These are phyloP conservation scores for Cetradonia linearis DNA, from an alignment of 495 filamentous ascomycete genomes.

Conservation along the genomic window DNA sequence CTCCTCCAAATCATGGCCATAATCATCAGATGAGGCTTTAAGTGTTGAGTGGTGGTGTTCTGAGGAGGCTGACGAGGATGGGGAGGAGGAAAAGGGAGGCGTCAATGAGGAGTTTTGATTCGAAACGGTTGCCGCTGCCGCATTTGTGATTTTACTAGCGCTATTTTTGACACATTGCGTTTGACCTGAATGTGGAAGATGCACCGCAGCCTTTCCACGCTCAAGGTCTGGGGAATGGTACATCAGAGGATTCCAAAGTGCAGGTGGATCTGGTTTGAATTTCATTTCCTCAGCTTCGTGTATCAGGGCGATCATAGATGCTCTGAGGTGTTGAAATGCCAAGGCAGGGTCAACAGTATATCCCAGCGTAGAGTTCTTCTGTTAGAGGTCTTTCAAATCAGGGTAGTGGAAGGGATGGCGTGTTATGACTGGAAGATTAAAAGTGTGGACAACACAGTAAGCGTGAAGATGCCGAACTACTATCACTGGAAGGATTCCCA, in stretches of 20 bases:
- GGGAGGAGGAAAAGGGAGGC: neutral
- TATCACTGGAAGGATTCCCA: neutral
- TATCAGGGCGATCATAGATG: neutral
- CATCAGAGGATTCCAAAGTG: neutral
- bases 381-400: neutral
- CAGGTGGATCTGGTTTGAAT: neutral
- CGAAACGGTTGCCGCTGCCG: neutral
- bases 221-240: neutral
- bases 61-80: neutral
- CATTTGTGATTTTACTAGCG: slow-evolving; percentile 7
- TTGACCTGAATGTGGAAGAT: slow-evolving; percentile 1
- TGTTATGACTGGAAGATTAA: too few relatives aligned
- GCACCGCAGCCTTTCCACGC: neutral
- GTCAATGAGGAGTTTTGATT: slow-evolving; percentile 6
- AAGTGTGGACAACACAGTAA: neutral
- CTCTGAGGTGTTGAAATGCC: neutral
- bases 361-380: neutral
- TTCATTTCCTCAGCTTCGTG: neutral
- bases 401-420: neutral
- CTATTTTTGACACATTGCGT: neutral
- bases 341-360: neutral
- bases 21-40: neutral
- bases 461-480: neutral
- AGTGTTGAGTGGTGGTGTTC: neutral
- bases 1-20: neutral